Evolutionary conservation across 2,329 filamentous ascomycete genomes (phyloP), one percentile per base, ranked within the genome.

Genomic region (Cytospora paraplurivora): DNA sequence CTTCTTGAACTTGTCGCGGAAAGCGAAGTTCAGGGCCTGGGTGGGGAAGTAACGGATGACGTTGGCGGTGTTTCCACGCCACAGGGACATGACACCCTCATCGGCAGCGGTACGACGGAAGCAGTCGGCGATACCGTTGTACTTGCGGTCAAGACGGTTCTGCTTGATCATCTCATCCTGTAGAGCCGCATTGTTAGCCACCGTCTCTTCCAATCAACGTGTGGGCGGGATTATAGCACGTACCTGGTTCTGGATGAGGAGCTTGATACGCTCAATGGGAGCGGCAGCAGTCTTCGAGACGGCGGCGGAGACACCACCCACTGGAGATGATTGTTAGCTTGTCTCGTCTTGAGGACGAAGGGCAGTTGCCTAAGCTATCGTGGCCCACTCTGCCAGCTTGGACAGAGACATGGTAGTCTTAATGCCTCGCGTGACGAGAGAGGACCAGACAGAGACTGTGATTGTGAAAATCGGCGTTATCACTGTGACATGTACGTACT

Each of bases 1-100:
- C 79, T 90, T 87, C 93, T 99, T 99, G 93, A 97, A 99, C 89
- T 96, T 97, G 84, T 99, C 95, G 83, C 95, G 95, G 95, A 99
- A 99, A 81, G 95, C 95, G 79, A 99, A 99, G 93, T 99, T 99
- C 81, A 99, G 87, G 76, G 95, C 95, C 89, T 99, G 95, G 81
- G 95, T 99, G 75, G 95, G 95, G 92, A 99, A 99, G 88, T 99
- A 99, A 91, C 95, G 95, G 88, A 99, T 97, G 83, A 99, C 95
- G 90, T 99, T 99, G 92, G 95, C 95, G 80, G 95, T 99, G 92
- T 99, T 99, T 84, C 95, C 95, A 89, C 95, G 89, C 95, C 95
- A 99, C 76, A 99, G 88, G 71, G 94, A 89, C 81, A 95, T 89
- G 75, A 95, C 83, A 91, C 95, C 95, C 88, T 99, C 95, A 71